These are phyloP conservation scores for Arthrobotrys iridis DNA, from an alignment of 2,329 filamentous ascomycete genomes.

Conservation along the genomic window DNA sequence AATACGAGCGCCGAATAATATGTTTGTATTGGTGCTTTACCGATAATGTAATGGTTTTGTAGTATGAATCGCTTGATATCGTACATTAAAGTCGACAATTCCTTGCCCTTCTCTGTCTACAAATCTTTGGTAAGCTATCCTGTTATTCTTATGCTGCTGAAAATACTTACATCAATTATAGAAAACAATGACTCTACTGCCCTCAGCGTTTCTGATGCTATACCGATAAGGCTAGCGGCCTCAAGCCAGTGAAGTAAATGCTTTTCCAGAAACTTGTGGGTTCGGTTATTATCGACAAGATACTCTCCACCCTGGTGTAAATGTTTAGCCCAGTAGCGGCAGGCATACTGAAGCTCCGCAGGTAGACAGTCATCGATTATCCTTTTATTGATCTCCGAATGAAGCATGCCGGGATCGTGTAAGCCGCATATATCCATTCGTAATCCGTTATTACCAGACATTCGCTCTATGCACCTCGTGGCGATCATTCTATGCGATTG, in stretches of 20 bases:
- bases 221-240: background rate
- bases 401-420: conserved; percentile 27
- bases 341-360: conserved; percentile 60
- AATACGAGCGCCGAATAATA: conserved; percentile 12
- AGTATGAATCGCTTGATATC: conserved; percentile 23
- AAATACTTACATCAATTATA: conserved; percentile 5
- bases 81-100: background rate
- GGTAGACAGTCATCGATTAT: conserved; percentile 58
- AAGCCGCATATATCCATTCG: conserved; percentile 59
- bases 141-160: background rate
- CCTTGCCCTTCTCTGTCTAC: background rate
- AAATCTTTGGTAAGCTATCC: background rate
- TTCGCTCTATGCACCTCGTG: conserved; percentile 52
- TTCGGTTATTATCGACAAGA: conserved; percentile 49
- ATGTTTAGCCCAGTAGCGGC: too few relatives aligned
- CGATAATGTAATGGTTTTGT: conserved; percentile 1
- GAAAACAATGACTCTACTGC: conserved; percentile 12
- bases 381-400: conserved; percentile 52
- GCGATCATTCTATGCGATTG: background rate
- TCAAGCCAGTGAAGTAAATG: conserved; percentile 6
- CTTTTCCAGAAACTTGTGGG: background rate
- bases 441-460: conserved; percentile 58
- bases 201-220: background rate
- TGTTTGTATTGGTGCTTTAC: conserved; percentile 11
- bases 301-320: conserved; percentile 57